Evolutionary conservation across 257 asterid genomes (phyloP), one percentile per base, ranked within the genome.

Genomic region (Scutellaria galericulata): DNA sequence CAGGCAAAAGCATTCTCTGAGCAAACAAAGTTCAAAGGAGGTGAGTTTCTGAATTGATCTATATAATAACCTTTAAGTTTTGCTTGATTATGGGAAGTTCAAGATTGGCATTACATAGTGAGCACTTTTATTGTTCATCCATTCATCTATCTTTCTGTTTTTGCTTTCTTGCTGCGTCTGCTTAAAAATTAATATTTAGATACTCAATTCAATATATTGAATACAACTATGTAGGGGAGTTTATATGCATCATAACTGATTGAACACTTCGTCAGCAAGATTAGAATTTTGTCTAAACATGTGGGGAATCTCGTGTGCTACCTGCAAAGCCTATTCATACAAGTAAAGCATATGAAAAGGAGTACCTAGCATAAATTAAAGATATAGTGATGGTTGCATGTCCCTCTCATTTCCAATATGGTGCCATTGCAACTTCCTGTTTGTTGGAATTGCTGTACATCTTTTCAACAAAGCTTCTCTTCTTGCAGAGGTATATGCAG

Each of bases 11-110:
- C 84, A 54, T 94, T 94, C 83, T 83, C 72, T 1, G 91, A 88
- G 85, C 97, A 94, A 79, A 86, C 96, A 71, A 91, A 91, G 62
- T 94, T 91, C 77, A 84, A 80, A 83, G 99, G 99, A 81, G 97
- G 99, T 91, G 78, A 78, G 92, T 77, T 71, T 71, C 70, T 41
- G 11, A 57, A 45, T 53, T 40, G 12, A 41, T 45, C 24, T 75
- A 11, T 45, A 4, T 60, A 9, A 8, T 4, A 54, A 74, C 53
- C 70, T 44, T 42, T 27, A 27, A 40, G 27, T 35, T 13, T 22
- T 4, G 10, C 52, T 63, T 53, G 31, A 63, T 62, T 22, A 31
- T 40, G 48, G 27, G 61, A 55, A 54, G 55, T 65, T 70, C 11
- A 61, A 62, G 67, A 52, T 45, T 66, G 7, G 6, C 51, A 4